Evolutionary conservation across 768 basidiomycete species (phyloP), one percentile per base, ranked within the genome.

Genomic region (Baorangia bicolor): DNA sequence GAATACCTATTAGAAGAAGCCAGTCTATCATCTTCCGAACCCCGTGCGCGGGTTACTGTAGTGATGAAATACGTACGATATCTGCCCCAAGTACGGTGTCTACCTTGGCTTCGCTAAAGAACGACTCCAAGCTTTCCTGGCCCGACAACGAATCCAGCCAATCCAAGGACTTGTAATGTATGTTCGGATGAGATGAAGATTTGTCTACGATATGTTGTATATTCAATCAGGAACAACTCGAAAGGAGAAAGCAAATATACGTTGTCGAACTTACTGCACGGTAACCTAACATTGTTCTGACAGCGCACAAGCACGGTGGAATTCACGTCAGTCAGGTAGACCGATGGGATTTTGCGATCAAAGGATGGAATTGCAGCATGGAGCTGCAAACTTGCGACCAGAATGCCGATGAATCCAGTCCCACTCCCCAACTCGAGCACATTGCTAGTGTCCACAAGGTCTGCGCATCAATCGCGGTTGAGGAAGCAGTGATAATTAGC

Each of bases 381-480:
- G n/a, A 60, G 45, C 23, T 92, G 90, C 16, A 90, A 67, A 40
- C 76, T 76, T 0, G 82, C 83, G 30, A 83, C 67, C 8, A 90
- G 68, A 37, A 82, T 80, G 5, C 88, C 91, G 16, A 92, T 74
- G 62, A 91, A 86, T n/a, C 91, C 91, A 4, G 78, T 75, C 2
- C 91, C 91, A 7, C 83, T 86, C 12, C 91, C 91, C 1, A 92
- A 76, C 66, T 93, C 91, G 11, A 93, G 78, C 8, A 90, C 75
- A 18, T 76, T 70, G 61, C 77, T 77, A 12, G 68, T 53, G 25
- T 49, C 34, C n/a, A 62, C 57, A 31, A 65, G 37, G 35, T 57
- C 50, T 48, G 23, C 20, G 10, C 12, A 20, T 34, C 31, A 5
- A 56, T 31, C 0, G 0, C 30, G 12, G 9, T 18, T 44, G 27